phyloP scores from a whole-genome alignment of 495 filamentous ascomycete species.

The Antarctomyces pellizariae region DNA sequence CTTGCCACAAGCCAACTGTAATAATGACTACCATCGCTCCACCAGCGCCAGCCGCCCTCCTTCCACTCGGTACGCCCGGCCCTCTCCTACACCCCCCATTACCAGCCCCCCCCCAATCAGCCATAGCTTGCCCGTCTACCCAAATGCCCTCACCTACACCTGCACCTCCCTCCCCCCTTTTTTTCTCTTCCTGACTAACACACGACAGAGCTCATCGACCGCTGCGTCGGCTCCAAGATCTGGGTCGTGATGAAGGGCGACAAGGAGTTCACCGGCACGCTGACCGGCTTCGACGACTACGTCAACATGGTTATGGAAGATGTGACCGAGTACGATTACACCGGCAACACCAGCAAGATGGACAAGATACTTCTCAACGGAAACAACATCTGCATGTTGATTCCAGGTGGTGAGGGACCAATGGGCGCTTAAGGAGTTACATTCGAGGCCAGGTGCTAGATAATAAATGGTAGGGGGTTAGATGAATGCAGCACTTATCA shows the following conservation, averaged over 20 bases:
- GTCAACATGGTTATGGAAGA: slow-evolving; percentile 99
- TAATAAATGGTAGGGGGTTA: no score
- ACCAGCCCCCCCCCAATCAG: no score
- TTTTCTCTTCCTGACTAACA: slow-evolving; percentile 11
- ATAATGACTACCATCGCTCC: no score
- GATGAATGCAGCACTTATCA: no score
- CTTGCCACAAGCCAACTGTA: no score
- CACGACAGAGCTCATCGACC: slow-evolving; percentile 79
- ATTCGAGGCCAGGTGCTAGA: no score
- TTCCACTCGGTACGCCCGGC: slow-evolving; percentile 38
- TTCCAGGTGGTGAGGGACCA: no score
- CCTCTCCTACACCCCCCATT: slow-evolving; percentile 3
- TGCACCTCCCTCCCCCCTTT: no score
- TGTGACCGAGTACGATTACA: slow-evolving; percentile 91
- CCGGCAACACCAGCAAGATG: slow-evolving; percentile 62
- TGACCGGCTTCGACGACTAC: slow-evolving; percentile 95
- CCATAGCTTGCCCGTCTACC: no score
- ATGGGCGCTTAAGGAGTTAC: no score
- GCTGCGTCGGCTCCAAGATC: slow-evolving; percentile 90
- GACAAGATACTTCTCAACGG: slow-evolving; percentile 92
- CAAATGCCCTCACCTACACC: no score
- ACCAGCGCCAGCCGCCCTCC: no score
- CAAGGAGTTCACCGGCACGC: slow-evolving; percentile 87
- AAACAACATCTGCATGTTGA: slow-evolving; percentile 98
- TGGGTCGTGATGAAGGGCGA: slow-evolving; percentile 99